Percentiles rank a stretch among this genome's conserved stretches.
Conservation (phyloP, 2,329 filamentous ascomycete genomes). For the Pezizomycotina sp. region DNA sequence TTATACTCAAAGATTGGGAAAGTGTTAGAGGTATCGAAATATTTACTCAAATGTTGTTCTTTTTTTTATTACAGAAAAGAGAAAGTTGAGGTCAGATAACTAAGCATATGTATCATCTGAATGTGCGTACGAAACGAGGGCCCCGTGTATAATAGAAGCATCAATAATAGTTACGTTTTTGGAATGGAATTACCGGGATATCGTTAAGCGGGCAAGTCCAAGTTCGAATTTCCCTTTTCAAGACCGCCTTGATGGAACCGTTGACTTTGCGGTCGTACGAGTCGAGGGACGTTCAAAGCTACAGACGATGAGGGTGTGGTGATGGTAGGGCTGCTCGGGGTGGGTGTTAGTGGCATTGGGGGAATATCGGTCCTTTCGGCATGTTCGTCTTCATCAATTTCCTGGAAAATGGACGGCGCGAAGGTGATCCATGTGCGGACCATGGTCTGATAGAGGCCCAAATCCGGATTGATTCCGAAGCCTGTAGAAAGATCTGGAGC, state of each 20-base stretch:
- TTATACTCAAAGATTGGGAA: no score
- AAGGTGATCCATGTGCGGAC: conserved; percentile 24
- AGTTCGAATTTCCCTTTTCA: background rate
- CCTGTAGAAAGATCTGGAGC: conserved; percentile 22
- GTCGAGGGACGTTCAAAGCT: background rate
- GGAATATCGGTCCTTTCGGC: conserved; percentile 19
- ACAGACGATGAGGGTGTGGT: background rate
- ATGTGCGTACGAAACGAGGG: no score
- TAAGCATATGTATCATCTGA: no score
- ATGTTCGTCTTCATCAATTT: conserved; percentile 21
- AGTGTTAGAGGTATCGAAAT: no score
- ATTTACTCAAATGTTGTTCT: no score
- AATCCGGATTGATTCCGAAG: conserved; percentile 23
- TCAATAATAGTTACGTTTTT: background rate
- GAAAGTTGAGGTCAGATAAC: no score
- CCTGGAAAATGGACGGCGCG: conserved; percentile 23
- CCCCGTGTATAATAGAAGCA: no score
- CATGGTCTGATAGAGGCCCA: conserved; percentile 26
- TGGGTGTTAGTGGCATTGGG: conserved; percentile 13
- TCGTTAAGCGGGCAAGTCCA: background rate
- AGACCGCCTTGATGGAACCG: background rate
- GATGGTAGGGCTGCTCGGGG: background rate
- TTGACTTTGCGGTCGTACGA: background rate
- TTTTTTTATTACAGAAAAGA: no score
- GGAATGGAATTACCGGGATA: background rate